Evolutionary conservation across 2,329 filamentous ascomycete species (phyloP).

Genomic region (Aspergillus fijiensis): DNA sequence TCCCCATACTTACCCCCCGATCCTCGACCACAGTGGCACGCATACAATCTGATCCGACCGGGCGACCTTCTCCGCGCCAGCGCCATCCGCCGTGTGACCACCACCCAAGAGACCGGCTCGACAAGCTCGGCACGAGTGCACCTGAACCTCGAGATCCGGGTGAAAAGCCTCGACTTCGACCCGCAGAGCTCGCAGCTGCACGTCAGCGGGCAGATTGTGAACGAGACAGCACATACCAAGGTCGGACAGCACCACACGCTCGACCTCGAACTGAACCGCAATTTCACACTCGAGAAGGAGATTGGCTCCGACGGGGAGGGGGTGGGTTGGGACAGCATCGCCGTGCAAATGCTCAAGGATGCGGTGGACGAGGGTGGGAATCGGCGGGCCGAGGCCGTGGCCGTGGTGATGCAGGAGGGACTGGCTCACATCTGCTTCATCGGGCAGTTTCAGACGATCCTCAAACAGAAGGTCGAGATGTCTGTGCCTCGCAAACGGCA

Average conservation of each 20-base stretch:
- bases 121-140: conserved; percentile 64
- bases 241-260: conserved; percentile 69
- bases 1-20: neutral
- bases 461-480: conserved; percentile 51
- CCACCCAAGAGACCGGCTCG: conserved; percentile 59
- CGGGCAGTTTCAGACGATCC: conserved; percentile 50
- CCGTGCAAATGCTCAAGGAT: conserved; percentile 73
- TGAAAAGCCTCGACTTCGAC: conserved; percentile 69
- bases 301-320: conserved; percentile 48
- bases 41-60: conserved; percentile 70
- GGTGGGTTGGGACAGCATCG: conserved; percentile 83
- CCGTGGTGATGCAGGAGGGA: conserved; percentile 87
- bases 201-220: conserved; percentile 64
- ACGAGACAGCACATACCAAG: conserved; percentile 67
- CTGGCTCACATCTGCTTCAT: conserved; percentile 53
- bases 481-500: conserved; percentile 49
- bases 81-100: conserved; percentile 66
- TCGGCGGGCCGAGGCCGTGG: conserved; percentile 77
- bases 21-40: conserved; percentile 60
- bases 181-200: conserved; percentile 66
- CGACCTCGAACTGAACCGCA: conserved; percentile 81
- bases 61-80: conserved; percentile 64
- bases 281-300: conserved; percentile 84
- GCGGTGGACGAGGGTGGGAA: conserved; percentile 68
- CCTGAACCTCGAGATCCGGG: conserved; percentile 63